Conservation (phyloP, 2,329 filamentous ascomycete genomes). For the Colletotrichum paranaense region DNA sequence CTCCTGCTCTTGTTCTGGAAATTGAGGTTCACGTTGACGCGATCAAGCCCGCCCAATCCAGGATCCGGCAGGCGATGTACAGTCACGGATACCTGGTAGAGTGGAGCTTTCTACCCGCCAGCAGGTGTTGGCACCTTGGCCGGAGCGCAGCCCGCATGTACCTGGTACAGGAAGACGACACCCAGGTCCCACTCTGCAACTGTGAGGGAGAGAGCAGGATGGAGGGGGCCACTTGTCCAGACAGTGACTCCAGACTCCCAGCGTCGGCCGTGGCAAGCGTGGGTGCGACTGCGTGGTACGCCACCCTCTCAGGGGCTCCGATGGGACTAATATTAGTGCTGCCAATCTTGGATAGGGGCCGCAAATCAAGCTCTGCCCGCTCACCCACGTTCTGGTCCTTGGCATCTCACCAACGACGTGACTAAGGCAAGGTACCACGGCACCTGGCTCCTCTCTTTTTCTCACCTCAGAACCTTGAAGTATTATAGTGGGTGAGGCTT, state of each 20-base stretch:
- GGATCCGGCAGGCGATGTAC: constrained; percentile 24
- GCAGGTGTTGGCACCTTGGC: constrained; percentile 11
- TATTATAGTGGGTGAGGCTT: background rate
- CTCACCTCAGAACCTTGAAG: background rate
- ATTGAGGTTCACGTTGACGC: constrained; percentile 35
- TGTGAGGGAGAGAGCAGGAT: background rate
- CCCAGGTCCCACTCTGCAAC: background rate
- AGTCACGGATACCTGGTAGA: constrained; percentile 19
- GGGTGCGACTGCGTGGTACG: constrained; percentile 2
- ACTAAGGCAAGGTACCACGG: background rate
- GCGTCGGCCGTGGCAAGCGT: background rate
- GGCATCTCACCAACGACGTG: constrained; percentile 27
- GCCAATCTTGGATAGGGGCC: constrained; percentile 33
- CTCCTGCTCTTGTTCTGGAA: constrained; percentile 26
- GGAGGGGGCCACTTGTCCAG: constrained; percentile 9
- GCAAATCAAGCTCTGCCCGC: constrained; percentile 35
- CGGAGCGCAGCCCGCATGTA: constrained; percentile 23
- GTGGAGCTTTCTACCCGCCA: constrained; percentile 7
- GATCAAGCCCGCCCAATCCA: constrained; percentile 30
- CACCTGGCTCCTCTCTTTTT: background rate
- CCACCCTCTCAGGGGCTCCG: constrained; percentile 35
- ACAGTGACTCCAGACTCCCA: background rate
- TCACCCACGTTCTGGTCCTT: constrained; percentile 32
- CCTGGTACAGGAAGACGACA: background rate
- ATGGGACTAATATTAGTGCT: constrained; percentile 37